Evolutionary conservation across 768 basidiomycete genomes (phyloP).

Genomic region (Suillus alpinus): DNA sequence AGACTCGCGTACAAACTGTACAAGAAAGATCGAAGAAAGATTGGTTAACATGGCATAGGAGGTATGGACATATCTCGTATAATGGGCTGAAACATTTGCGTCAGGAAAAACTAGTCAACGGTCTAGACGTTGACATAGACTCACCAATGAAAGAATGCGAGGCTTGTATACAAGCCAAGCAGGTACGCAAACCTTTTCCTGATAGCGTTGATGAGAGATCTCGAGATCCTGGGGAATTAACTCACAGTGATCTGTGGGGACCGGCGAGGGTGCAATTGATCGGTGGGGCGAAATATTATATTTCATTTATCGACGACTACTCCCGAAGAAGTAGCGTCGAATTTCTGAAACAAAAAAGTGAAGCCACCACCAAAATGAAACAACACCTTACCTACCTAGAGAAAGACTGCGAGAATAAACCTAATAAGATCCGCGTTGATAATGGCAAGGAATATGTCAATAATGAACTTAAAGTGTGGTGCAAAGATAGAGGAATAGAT

Average conservation of each 20-base stretch:
- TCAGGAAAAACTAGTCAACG: neutral
- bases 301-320: constrained; percentile 21
- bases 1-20: no score
- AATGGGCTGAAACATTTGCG: neutral
- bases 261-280: constrained; percentile 14
- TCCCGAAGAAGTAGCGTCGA: neutral
- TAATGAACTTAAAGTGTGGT: constrained; percentile 17
- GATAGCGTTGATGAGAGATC: neutral
- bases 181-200: neutral
- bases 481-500: constrained; percentile 23
- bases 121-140: neutral
- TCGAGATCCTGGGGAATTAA: neutral
- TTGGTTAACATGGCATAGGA: no score
- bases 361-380: constrained; percentile 14
- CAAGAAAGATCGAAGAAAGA: no score
- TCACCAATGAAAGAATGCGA: neutral
- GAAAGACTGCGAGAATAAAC: constrained; percentile 8
- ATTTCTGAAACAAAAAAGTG: constrained; percentile 23
- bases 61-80: no score
- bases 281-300: constrained; percentile 19
- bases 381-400: constrained; percentile 15
- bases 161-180: constrained; percentile 5
- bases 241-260: constrained; percentile 27
- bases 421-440: constrained; percentile 21
- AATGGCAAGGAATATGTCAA: constrained; percentile 34